phyloP scores from a whole-genome alignment of 768 basidiomycete genomes.

The Rhodosporidiobolus sp. region DNA sequence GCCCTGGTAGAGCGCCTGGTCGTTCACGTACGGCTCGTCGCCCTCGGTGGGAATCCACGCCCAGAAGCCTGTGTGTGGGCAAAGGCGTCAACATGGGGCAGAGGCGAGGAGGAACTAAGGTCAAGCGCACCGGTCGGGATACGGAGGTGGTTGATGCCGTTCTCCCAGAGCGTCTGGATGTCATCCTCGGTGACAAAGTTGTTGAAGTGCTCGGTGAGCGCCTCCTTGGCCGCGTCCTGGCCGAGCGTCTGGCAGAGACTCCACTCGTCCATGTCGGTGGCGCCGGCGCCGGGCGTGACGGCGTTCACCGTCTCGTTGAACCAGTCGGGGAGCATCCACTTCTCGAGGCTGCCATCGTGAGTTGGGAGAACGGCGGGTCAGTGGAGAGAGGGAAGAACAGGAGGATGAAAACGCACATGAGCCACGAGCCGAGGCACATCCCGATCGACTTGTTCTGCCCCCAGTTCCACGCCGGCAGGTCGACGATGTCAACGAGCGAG shows the following conservation, averaged over 20 bases:
- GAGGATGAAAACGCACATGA: neutral
- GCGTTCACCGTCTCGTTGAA: constrained; percentile 35
- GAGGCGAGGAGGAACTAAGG: too few species aligned
- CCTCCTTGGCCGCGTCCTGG: constrained; percentile 36
- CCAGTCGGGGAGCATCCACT: constrained; percentile 38
- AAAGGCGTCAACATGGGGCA: too few species aligned
- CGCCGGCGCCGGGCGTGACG: constrained; percentile 9
- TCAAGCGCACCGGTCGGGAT: constrained; percentile 45
- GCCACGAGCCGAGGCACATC: constrained; percentile 21
- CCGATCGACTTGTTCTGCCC: constrained; percentile 33
- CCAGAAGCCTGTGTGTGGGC: too few species aligned
- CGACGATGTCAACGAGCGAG: constrained; percentile 13
- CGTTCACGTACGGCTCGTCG: constrained; percentile 40
- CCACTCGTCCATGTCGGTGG: constrained; percentile 38
- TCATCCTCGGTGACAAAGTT: constrained; percentile 51
- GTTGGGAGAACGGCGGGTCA: neutral
- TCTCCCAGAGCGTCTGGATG: constrained; percentile 38
- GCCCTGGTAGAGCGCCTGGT: constrained; percentile 37
- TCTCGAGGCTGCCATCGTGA: constrained; percentile 38
- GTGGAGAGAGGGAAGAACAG: neutral
- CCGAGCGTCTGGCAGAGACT: constrained; percentile 26
- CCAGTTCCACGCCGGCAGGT: constrained; percentile 39
- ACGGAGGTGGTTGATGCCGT: constrained; percentile 43
- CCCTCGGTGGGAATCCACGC: constrained; percentile 38
- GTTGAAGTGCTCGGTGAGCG: constrained; percentile 48